These are phyloP conservation scores for Heimioporus retisporus DNA, from an alignment of 1,284 basidiomycete genomes.

Conservation along the genomic window DNA sequence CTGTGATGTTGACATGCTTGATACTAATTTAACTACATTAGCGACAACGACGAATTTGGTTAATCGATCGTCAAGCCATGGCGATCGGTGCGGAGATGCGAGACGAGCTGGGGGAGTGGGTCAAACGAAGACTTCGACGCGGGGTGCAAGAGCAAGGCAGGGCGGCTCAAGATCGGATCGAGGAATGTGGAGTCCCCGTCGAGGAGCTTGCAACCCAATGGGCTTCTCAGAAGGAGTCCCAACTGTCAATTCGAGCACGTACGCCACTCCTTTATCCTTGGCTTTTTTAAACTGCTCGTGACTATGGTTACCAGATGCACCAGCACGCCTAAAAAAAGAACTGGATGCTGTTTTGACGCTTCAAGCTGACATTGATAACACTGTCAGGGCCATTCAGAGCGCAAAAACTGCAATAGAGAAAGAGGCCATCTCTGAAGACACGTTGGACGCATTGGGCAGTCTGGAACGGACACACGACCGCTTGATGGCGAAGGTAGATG, in stretches of 20 bases:
- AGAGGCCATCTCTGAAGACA: neutral
- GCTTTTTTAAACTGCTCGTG: no score
- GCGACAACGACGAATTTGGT: conserved; percentile 37
- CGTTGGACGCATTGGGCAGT: conserved; percentile 21
- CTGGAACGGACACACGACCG: conserved; percentile 30
- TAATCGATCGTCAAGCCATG: conserved; percentile 38
- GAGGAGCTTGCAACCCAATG: conserved; percentile 40
- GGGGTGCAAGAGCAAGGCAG: conserved; percentile 23
- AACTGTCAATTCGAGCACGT: neutral
- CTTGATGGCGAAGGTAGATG: conserved; percentile 38
- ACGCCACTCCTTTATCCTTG: neutral
- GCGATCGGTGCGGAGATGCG: conserved; percentile 29
- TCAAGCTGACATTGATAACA: conserved; percentile 44
- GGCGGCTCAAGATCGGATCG: conserved; percentile 9
- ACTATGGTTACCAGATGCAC: conserved; percentile 41
- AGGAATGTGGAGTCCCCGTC: conserved; percentile 16
- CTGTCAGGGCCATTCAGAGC: conserved; percentile 35
- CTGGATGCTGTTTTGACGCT: conserved; percentile 47
- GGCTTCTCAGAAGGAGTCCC: conserved; percentile 17
- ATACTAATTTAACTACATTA: conserved; percentile 13
- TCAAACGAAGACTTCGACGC: conserved; percentile 20
- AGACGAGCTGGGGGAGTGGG: conserved; percentile 43
- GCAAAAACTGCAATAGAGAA: conserved; percentile 2
- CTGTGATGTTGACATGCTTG: neutral
- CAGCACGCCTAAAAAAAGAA: conserved; percentile 45